Base-by-base conservation (phyloP, 2,329 filamentous ascomycete genomes). In the Fusarium sublunatum region DNA sequence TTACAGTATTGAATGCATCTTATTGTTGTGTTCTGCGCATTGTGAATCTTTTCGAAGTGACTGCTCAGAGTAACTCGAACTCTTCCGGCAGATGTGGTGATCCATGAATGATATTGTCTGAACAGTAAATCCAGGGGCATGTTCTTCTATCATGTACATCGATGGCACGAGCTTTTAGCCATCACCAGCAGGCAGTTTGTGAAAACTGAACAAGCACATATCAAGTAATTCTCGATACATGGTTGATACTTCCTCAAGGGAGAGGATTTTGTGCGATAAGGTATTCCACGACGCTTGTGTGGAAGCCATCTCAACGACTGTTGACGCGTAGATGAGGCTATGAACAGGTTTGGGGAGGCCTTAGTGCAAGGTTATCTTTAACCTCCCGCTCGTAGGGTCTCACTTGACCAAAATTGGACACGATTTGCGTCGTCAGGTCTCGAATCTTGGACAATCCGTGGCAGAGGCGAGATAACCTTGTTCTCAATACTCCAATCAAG, bases 301-400 rank as follows among this genome's bases (percentile, higher is more conserved):
- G 38, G 15, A 19, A 28, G n/a, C 11, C 11, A 12, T 34, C 19
- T 54, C 36, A 7, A 47, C 24, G 13, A 60, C 10, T 35, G 26
- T 54, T 60, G 57, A 60, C 57, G 55, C 48, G 57, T 55, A 43
- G 32, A 48, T 60, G 8, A 35, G 32, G 34, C 8, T 29, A 4
- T 29, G 28, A 28, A 19, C 10, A 15, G 9, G 13, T 39, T 39
- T 15, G 29, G 47, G n/a, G 32, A 22, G 22, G 26, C 31, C 13
- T 13, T 13, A 2, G 11, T 24, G 35, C 35, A 38, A 11, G 9
- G 19, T 43, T 54, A 19, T 25, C 11, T 31, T 11, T 25, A 24
- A 6, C 7, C 45, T 51, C 13, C 9, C 28, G 34, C 10, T 53
- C 25, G 19, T 26, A 19, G n/a, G 29, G 57, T 60, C 55, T 60